A percentile compares a stretch with the other conserved stretches of the same genome.
phyloP scores from a whole-genome alignment of 805 yeast species.

The Lachancea meyersii region DNA sequence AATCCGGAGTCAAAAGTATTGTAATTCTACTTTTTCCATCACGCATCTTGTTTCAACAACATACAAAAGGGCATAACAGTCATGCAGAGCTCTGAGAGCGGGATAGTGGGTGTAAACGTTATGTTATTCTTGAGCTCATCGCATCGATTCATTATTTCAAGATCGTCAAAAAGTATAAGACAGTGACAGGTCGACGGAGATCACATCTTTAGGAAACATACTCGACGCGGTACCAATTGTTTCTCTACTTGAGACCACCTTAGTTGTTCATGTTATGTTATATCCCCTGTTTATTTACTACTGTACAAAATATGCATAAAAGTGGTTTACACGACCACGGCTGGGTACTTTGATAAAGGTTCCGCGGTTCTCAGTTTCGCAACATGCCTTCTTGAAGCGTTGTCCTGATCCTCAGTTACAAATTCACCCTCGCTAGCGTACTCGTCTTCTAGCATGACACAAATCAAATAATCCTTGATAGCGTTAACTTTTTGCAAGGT shows the following conservation, averaged over 20 bases:
- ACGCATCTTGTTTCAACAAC: neutral
- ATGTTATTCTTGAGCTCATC: neutral
- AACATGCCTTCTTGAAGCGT: neutral
- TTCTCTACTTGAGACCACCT: too few relatives aligned
- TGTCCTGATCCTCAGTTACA: neutral
- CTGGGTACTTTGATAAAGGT: slow-evolving; percentile 5
- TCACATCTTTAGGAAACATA: too few relatives aligned
- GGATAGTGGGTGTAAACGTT: neutral
- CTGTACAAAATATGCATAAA: neutral
- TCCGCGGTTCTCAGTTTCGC: neutral
- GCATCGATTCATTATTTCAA: neutral
- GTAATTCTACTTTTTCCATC: too few relatives aligned
- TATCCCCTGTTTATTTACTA: neutral
- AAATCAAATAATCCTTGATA: slow-evolving; percentile 27
- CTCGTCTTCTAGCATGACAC: slow-evolving; percentile 26
- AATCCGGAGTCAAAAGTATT: neutral
- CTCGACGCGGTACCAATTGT: too few relatives aligned
- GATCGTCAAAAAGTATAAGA: neutral
- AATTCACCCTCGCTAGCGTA: slow-evolving; percentile 1
- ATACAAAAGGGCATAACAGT: neutral
- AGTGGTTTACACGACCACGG: slow-evolving; percentile 5
- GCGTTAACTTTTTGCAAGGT: slow-evolving; percentile 19
- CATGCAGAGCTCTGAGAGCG: neutral
- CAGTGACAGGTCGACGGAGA: too few relatives aligned
- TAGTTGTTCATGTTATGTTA: too few relatives aligned